Base-by-base conservation (phyloP, 2,329 filamentous ascomycete genomes). In the Grosmannia penicillata region DNA sequence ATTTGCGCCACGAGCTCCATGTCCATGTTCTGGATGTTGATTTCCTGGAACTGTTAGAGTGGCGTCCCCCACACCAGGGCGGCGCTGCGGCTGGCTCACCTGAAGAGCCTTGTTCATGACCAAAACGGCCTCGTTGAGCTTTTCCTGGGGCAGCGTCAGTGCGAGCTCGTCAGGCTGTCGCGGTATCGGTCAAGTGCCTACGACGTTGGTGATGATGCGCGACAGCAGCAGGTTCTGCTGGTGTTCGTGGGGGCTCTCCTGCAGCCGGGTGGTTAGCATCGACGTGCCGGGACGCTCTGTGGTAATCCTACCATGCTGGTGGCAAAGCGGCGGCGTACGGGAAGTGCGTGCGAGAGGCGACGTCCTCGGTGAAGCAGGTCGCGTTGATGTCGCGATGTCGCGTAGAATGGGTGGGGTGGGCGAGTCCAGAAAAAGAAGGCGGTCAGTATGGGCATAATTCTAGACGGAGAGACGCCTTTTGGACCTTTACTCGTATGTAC, bases 21-120 rank as follows among this genome's bases (percentile, higher is more conserved):
- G 54, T 98, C 93, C 86, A 96, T 95, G 58, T 96, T 98, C 53
- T 94, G 83, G 40, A 95, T 79, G 54, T 96, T 96, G 68, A 96
- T 95, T 49, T 96, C 89, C 82, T 94, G 49, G 13, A 18, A 3
- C 2, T 3, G 15, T 31, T n/a, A 18, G 19, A 14, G 13, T 36
- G 8, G 17, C 10, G 15, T 22, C 14, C 15, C 13, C 11, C 15
- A 19, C 19, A 11, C 13, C 14, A 22, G 6, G 14, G 26, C 17
- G 8, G 8, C 17, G 11, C 17, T 17, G 17, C 13, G 23, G n/a
- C 10, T 10, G 8, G 5, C 4, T 31, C 58, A 87, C 85, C 60
- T 93, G 83, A 2, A 98, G 76, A 36, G 75, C 82, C 59, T 85
- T 93, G 61, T 96, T 98, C 70, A 96, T 74, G 37, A 89, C 78